Percentiles rank a stretch among this genome's conserved stretches.
Conservation (phyloP, 768 basidiomycete species). For the Cystofilobasidium ferigula region DNA sequence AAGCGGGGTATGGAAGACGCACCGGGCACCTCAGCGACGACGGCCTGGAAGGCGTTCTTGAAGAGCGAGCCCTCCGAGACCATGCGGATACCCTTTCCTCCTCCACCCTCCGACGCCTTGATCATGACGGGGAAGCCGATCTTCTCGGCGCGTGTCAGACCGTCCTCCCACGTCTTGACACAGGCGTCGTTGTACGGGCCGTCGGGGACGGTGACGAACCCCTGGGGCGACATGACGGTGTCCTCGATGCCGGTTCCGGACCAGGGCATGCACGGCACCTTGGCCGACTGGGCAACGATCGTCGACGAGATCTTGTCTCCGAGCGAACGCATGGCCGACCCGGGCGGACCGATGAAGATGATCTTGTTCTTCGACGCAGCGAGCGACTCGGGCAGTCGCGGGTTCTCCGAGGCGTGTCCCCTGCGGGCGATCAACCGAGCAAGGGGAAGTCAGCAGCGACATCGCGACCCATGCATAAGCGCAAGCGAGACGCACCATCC, state of each 20-base stretch:
- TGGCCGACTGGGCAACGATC: conserved; percentile 91
- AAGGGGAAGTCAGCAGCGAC: neutral
- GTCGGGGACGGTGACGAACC: conserved; percentile 90
- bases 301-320: conserved; percentile 99
- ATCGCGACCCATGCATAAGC: no score
- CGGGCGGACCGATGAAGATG: conserved; percentile 97
- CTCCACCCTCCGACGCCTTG: conserved; percentile 97
- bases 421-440: conserved; percentile 28
- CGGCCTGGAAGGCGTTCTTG: conserved; percentile 88
- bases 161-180: conserved; percentile 75
- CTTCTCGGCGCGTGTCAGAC: conserved; percentile 64
- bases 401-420: conserved; percentile 98
- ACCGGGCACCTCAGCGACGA: conserved; percentile 95
- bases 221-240: conserved; percentile 67
- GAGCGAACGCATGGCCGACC: conserved; percentile 95
- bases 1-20: conserved; percentile 24
- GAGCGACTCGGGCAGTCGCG: conserved; percentile 84
- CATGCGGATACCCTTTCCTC: conserved; percentile 96
- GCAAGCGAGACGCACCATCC: conserved; percentile 53
- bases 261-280: conserved; percentile 98
- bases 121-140: conserved; percentile 99
- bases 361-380: conserved; percentile 87
- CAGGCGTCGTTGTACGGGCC: conserved; percentile 79
- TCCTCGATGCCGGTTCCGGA: conserved; percentile 88
- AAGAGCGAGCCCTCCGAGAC: conserved; percentile 77